These are phyloP conservation scores for Tausonia pullulans DNA, from an alignment of 1,284 basidiomycete genomes.

Conservation along the genomic window DNA sequence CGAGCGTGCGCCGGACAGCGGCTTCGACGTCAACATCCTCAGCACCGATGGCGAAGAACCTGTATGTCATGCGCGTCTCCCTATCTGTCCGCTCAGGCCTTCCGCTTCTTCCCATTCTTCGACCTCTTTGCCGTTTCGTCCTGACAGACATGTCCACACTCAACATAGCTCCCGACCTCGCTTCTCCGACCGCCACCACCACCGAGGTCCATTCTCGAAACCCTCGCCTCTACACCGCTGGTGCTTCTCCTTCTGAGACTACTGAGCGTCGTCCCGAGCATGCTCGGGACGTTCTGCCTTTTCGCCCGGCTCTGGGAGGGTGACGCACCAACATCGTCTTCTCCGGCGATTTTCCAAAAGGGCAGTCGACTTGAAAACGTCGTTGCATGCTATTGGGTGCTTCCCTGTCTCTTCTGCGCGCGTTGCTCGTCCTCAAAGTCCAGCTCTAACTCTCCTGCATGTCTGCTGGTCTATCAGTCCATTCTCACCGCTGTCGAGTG, in stretches of 20 bases:
- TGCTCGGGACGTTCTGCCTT: conserved; percentile 8
- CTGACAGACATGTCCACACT: too few species aligned
- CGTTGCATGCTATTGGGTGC: neutral
- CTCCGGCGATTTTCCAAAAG: neutral
- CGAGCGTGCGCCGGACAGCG: neutral
- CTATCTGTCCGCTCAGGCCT: neutral
- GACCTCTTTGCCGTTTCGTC: too few species aligned
- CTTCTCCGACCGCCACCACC: neutral
- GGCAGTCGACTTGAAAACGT: neutral
- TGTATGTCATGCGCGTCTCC: neutral
- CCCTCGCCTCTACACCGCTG: conserved; percentile 3
- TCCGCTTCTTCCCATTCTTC: neutral
- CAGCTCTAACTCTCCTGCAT: neutral
- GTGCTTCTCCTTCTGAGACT: neutral
- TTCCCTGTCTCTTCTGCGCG: neutral
- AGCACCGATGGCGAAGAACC: conserved; percentile 16
- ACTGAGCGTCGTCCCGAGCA: conserved; percentile 11
- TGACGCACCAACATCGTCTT: neutral
- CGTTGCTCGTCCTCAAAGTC: neutral
- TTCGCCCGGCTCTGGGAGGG: neutral
- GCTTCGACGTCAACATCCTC: conserved; percentile 11
- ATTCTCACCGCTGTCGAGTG: conserved; percentile 35
- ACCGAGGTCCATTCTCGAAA: neutral
- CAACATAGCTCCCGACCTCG: conserved; percentile 3
- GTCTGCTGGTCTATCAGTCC: conserved; percentile 23